Conservation (phyloP, 2,329 filamentous ascomycete genomes). For the Gnomoniopsis sp. region DNA sequence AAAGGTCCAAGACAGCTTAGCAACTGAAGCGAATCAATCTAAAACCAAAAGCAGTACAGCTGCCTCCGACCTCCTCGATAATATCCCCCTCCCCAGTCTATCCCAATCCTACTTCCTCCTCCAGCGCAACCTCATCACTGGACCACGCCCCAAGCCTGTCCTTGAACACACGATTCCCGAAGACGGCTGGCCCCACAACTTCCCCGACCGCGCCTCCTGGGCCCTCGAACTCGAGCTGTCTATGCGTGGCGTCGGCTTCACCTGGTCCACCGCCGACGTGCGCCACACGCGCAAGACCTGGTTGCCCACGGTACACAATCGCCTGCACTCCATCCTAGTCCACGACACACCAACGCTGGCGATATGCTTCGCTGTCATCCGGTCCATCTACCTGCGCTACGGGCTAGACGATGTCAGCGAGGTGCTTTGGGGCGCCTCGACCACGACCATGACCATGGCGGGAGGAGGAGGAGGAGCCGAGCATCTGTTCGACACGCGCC, state of each 20-base stretch:
- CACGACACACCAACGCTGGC: slow-evolving; percentile 34
- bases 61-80: not conserved
- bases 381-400: slow-evolving; percentile 28
- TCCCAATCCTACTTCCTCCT: slow-evolving; percentile 17
- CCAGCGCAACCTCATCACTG: slow-evolving; percentile 21
- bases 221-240: slow-evolving; percentile 39
- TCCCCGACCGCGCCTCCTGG: slow-evolving; percentile 38
- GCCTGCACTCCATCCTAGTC: slow-evolving; percentile 35
- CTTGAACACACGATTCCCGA: slow-evolving; percentile 35
- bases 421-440: slow-evolving; percentile 1
- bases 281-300: slow-evolving; percentile 40
- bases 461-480: too few species aligned
- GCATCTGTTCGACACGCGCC: slow-evolving; percentile 30
- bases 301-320: slow-evolving; percentile 35
- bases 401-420: slow-evolving; percentile 4
- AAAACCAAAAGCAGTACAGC: not conserved
- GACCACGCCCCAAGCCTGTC: slow-evolving; percentile 27
- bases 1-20: not conserved
- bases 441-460: not conserved
- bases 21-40: not conserved
- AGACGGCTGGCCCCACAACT: slow-evolving; percentile 34
- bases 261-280: slow-evolving; percentile 41
- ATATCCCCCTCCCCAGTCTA: not conserved
- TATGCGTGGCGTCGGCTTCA: slow-evolving; percentile 42
- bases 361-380: slow-evolving; percentile 31